These are phyloP conservation scores for Colletotrichum trifolii DNA, from an alignment of 2,329 filamentous ascomycete genomes.

Conservation along the genomic window DNA sequence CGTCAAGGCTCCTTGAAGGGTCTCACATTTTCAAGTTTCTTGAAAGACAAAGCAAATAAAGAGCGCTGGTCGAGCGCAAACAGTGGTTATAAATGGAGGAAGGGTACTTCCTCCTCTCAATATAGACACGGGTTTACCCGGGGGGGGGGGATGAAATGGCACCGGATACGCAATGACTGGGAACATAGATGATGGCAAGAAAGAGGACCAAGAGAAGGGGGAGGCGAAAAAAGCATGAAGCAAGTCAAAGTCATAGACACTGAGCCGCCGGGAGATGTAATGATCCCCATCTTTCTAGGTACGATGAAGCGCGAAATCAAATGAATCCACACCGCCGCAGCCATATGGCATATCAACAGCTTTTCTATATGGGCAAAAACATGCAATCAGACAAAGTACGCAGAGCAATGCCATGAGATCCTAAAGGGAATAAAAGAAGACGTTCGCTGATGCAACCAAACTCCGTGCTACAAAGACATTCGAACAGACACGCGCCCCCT, in stretches of 20 bases:
- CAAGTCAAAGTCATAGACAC: slow-evolving; percentile 22
- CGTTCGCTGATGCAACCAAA: slow-evolving; percentile 21
- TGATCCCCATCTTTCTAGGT: neutral
- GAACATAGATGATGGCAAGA: slow-evolving; percentile 20
- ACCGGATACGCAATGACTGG: slow-evolving; percentile 22
- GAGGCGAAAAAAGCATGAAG: slow-evolving; percentile 31
- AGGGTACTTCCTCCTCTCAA: slow-evolving; percentile 7
- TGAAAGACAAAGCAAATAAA: slow-evolving; percentile 4
- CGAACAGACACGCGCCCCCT: neutral
- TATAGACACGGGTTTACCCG: slow-evolving; percentile 22
- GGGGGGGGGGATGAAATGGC: slow-evolving; percentile 2
- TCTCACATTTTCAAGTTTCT: neutral
- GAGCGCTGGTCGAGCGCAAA: slow-evolving; percentile 17
- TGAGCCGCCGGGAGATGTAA: slow-evolving; percentile 8
- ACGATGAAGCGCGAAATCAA: neutral
- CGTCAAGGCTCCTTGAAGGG: slow-evolving; percentile 46
- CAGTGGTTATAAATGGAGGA: slow-evolving; percentile 7
- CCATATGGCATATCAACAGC: neutral
- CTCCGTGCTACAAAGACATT: slow-evolving; percentile 4
- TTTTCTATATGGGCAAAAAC: neutral
- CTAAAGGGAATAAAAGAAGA: slow-evolving; percentile 4
- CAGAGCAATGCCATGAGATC: neutral
- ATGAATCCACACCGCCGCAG: neutral
- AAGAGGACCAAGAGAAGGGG: slow-evolving; percentile 5
- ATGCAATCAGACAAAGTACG: neutral